A percentile compares a stretch with the other conserved stretches of the same genome.
These are phyloP conservation scores for Alternaria sp. DNA, from an alignment of 2,329 filamentous ascomycete genomes.

Conservation along the genomic window DNA sequence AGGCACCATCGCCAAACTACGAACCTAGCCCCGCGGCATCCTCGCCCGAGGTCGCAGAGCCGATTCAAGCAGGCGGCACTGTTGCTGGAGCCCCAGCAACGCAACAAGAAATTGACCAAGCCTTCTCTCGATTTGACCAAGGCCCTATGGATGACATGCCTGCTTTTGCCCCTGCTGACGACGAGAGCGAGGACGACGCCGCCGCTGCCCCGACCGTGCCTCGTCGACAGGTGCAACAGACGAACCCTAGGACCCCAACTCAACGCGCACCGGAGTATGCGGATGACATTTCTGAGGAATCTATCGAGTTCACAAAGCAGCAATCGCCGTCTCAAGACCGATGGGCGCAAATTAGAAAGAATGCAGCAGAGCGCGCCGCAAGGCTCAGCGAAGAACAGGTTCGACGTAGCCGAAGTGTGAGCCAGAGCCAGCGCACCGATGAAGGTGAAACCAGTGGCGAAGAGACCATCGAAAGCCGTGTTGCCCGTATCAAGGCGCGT, in stretches of 20 bases:
- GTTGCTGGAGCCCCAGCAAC: slow-evolving; percentile 65
- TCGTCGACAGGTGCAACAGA: slow-evolving; percentile 29
- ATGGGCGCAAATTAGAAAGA: slow-evolving; percentile 96
- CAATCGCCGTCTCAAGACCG: slow-evolving; percentile 68
- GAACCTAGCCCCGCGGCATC: slow-evolving; percentile 36
- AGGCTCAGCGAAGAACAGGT: slow-evolving; percentile 70
- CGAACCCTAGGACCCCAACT: slow-evolving; percentile 23
- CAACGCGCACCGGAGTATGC: slow-evolving; percentile 22
- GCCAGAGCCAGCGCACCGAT: slow-evolving; percentile 66
- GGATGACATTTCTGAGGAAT: slow-evolving; percentile 52
- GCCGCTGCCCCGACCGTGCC: slow-evolving; percentile 29
- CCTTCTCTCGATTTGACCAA: slow-evolving; percentile 79
- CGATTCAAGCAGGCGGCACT: slow-evolving; percentile 55
- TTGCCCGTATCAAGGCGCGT: slow-evolving; percentile 95
- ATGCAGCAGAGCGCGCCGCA: slow-evolving; percentile 81
- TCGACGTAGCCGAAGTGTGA: slow-evolving; percentile 62
- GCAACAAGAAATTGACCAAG: slow-evolving; percentile 64
- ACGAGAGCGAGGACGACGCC: slow-evolving; percentile 43
- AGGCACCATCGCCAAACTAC: slow-evolving; percentile 28
- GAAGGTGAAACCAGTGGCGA: slow-evolving; percentile 93
- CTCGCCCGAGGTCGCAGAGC: slow-evolving; percentile 21
- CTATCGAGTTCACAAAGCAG: slow-evolving; percentile 46
- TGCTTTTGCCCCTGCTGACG: slow-evolving; percentile 70
- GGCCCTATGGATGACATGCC: slow-evolving; percentile 87
- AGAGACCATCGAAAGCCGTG: slow-evolving; percentile 95